Evolutionary conservation across 345 rosid species (phyloP), one percentile per base, ranked within the genome.

Genomic region (Arabidopsis suecica): DNA sequence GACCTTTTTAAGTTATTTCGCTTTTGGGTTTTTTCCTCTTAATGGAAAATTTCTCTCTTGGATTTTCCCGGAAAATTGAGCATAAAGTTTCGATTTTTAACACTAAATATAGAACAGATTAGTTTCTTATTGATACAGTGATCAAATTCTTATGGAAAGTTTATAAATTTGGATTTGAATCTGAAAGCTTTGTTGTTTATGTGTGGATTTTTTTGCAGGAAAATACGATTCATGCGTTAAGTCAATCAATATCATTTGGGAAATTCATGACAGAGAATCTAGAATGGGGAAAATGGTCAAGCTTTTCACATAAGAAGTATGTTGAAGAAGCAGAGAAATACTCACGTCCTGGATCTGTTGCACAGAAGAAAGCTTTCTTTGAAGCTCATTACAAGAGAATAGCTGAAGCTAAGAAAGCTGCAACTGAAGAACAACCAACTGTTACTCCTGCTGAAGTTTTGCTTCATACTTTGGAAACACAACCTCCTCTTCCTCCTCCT

Each of bases 261-360:
- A 88, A 95, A 76, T 94, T 87, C 13, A 68, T 83, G 90, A 81
- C 92, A 9, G 98, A 94, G 75, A 82, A 95, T 55, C 79, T 91
- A 18, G 88, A 92, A 42, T 91, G 98, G 98, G 98, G 91, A 22
- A 91, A 91, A 76, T 91, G 97, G 97, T 91, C 97, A 65, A 74
- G 82, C 5, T 91, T 91, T 74, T 83, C 90, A 38, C 93, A 88
- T 62, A 87, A 86, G 64, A 86, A 87, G 56, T 84, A 88, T 65
- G 89, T 91, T 5, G 97, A 91, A 78, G 97, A 91, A 75, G 97
- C 89, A 9, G 93, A 91, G 86, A 86, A 84, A 32, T 84, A 81
- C 49, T 81, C 97, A 1, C 87, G 86, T 72, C 92, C 94, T 33
- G 97, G 97, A 37, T 88, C 94, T 32, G 97, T 91, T 73, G 96